These are phyloP conservation scores for Colletotrichum zoysiae DNA, from an alignment of 2,329 filamentous ascomycete genomes.

Conservation along the genomic window DNA sequence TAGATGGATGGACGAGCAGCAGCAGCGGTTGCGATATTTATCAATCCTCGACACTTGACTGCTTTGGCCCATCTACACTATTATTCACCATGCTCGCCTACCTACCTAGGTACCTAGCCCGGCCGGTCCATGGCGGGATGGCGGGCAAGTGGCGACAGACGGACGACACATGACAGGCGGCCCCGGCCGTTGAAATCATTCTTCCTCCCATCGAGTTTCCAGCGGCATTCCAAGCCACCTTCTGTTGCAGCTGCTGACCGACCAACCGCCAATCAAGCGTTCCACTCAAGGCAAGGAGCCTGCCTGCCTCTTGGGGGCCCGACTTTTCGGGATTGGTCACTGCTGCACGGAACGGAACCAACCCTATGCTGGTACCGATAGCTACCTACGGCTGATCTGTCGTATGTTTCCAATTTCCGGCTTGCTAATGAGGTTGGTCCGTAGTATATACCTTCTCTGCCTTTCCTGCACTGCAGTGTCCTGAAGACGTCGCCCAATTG, in stretches of 20 bases:
- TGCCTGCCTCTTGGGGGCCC: background rate
- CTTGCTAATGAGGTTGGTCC: conserved; percentile 7
- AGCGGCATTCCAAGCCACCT: conserved; percentile 15
- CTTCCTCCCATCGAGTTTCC: conserved; percentile 6
- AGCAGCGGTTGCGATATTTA: conserved; percentile 29
- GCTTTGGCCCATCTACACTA: background rate
- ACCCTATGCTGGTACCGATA: background rate
- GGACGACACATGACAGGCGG: background rate
- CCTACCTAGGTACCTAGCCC: no score
- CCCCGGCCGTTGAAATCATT: background rate
- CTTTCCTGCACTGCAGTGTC: conserved; percentile 29
- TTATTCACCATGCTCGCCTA: background rate
- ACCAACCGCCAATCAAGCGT: background rate
- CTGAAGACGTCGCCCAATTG: background rate
- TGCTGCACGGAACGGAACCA: background rate
- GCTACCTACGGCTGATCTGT: background rate
- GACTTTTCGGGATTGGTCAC: background rate
- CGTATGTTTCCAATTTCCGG: conserved; percentile 13
- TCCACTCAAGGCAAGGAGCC: background rate
- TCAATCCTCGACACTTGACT: conserved; percentile 11
- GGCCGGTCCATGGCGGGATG: conserved; percentile 17
- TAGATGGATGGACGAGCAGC: conserved; percentile 1
- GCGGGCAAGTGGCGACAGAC: background rate
- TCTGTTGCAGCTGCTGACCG: conserved; percentile 21
- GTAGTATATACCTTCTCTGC: conserved; percentile 19